Evolutionary conservation across 2,329 filamentous ascomycete genomes (phyloP).

Genomic region (Zymoseptoria brevis): DNA sequence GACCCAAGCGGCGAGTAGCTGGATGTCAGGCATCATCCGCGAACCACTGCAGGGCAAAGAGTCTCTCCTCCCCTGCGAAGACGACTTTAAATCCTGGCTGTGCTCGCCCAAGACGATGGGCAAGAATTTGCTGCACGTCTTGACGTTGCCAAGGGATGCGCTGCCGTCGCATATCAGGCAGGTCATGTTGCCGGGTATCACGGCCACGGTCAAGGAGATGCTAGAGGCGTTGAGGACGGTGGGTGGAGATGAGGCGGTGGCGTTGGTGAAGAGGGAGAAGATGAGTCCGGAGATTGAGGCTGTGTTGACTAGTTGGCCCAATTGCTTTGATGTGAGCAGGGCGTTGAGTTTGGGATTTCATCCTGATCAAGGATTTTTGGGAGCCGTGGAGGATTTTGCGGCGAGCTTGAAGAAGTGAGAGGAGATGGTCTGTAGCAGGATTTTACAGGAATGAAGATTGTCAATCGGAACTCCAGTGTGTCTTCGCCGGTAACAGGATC

Average conservation of each 20-base stretch:
- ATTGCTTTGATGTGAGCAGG: constrained; percentile 47
- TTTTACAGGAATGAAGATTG: neutral
- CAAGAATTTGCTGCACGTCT: constrained; percentile 47
- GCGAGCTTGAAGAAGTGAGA: constrained; percentile 24
- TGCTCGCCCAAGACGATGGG: constrained; percentile 49
- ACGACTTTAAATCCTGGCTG: constrained; percentile 50
- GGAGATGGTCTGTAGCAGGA: neutral
- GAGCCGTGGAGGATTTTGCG: constrained; percentile 40
- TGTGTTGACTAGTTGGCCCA: constrained; percentile 51
- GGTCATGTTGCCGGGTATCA: constrained; percentile 48
- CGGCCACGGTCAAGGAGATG: constrained; percentile 49
- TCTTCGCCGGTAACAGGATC: neutral
- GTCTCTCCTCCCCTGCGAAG: constrained; percentile 45
- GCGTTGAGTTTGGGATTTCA: constrained; percentile 48
- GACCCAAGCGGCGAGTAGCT: constrained; percentile 45
- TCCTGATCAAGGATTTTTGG: constrained; percentile 41
- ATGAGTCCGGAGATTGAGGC: constrained; percentile 43
- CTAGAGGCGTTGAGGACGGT: constrained; percentile 49
- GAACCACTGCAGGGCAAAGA: constrained; percentile 44
- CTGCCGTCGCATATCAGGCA: constrained; percentile 44
- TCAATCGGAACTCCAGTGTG: neutral
- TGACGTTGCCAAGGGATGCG: constrained; percentile 42
- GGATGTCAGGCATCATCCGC: constrained; percentile 46
- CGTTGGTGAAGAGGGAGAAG: constrained; percentile 45
- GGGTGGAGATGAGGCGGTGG: constrained; percentile 45